Base-by-base conservation (phyloP, 1,284 basidiomycete genomes). In the Microbotryum lychnidis-dioicae region DNA sequence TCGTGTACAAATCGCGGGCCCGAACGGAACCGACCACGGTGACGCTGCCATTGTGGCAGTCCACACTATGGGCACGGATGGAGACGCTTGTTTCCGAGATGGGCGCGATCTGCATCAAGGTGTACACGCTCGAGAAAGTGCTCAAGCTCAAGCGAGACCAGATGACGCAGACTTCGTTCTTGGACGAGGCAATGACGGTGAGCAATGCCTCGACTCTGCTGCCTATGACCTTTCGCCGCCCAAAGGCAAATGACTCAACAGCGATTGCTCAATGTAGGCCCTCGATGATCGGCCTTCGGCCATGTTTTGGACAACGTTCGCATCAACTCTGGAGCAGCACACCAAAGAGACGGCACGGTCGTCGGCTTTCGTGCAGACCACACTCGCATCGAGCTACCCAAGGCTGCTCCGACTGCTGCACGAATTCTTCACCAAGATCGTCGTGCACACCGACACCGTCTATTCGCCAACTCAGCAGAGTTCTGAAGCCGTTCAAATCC, bases 81-180 rank as follows among this genome's bases (percentile, higher is more conserved):
- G 90, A 94, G 70, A 79, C 77, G 7, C 82, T 97, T 70, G 82
- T 96, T 6, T 86, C 90, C 66, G 91, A 94, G 70, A 86, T 98
- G 81, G 83, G 88, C 3, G 85, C 84, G 57, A 90, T 89, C 70
- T 96, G 92, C 74, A 83, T 91, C 73, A 93, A 94, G 81, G 89
- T 86, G 66, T 96, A 97, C 75, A 88, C 87, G 0, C 81, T 98
- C 7, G 92, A 97, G 75, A 96, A 91, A 72, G 93, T 97, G 5
- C 79, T 97, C 33, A 84, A 83, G 71, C 76, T 93, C 70, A 97
- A 97, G 78, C 87, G 83, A 72, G 91, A 94, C 73, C 80, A 84
- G 0, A 77, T 82, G 21, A 85, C 87, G 0, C 87, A 91, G 60
- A 77, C 81, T 2, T 80, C 87, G 9, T 97, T 97, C 74, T 77